Evolutionary conservation across 768 basidiomycete species (phyloP).

Genomic region (Boletus reticulatus): DNA sequence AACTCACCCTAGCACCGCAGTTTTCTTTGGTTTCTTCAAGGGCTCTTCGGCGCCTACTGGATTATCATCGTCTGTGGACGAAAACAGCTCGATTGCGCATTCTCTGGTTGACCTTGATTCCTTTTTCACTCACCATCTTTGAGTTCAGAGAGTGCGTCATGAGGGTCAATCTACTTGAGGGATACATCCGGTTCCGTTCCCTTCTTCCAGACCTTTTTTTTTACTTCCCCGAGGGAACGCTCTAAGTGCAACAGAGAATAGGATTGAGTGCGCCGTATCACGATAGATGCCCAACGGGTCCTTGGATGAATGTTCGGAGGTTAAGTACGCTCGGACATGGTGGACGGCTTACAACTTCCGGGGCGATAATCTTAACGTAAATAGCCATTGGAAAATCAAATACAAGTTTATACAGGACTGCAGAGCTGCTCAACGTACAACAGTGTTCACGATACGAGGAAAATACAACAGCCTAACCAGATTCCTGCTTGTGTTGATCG

Average conservation of each 20-base stretch:
- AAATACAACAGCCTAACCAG: not conserved
- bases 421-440: not conserved
- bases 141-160: constrained; percentile 41
- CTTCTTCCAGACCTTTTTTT: constrained; percentile 57
- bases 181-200: constrained; percentile 33
- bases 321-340: too few relatives aligned
- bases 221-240: constrained; percentile 59
- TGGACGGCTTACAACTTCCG: too few relatives aligned
- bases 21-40: constrained; percentile 9
- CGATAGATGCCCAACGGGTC: too few relatives aligned
- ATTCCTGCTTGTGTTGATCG: not conserved
- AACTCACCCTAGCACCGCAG: too few relatives aligned
- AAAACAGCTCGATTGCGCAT: too few relatives aligned
- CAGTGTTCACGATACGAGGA: not conserved
- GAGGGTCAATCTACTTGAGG: constrained; percentile 57
- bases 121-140: too few relatives aligned
- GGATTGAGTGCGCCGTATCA: constrained; percentile 1
- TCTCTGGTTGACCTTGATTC: too few relatives aligned
- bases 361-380: too few relatives aligned
- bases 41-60: constrained; percentile 2
- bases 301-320: too few relatives aligned
- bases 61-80: too few relatives aligned
- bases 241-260: constrained; percentile 41
- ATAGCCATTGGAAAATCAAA: too few relatives aligned
- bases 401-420: too few relatives aligned